A percentile compares a stretch with the other conserved stretches of the same genome.
Evolutionary conservation across 495 filamentous ascomycete species (phyloP).

Genomic region (Neurospora intermedia): DNA sequence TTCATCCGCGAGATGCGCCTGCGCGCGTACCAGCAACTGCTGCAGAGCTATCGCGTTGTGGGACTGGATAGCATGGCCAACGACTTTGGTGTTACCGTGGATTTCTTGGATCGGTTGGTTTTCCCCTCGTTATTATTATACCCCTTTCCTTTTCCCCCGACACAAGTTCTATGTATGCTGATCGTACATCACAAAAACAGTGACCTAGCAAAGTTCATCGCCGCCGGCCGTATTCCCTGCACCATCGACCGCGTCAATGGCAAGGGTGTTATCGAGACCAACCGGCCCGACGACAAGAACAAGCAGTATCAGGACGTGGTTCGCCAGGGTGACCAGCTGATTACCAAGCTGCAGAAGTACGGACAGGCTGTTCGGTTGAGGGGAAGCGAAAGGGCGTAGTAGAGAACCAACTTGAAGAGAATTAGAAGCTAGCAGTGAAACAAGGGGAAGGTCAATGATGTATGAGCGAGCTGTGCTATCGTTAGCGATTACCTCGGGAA

Average conservation of each 20-base stretch:
- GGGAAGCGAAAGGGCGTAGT: conserved; percentile 78
- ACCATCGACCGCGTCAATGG: conserved; percentile 85
- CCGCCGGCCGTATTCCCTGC: conserved; percentile 83
- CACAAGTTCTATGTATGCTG: not conserved
- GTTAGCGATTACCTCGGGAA: not conserved
- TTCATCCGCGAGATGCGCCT: conserved; percentile 97
- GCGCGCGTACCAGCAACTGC: conserved; percentile 85
- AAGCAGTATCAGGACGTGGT: conserved; percentile 97
- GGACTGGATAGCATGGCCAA: conserved; percentile 89
- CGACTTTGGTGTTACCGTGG: conserved; percentile 91
- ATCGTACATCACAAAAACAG: conserved; percentile 27
- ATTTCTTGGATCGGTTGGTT: conserved; percentile 82
- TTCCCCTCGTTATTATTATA: conserved; percentile 3
- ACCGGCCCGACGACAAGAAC: conserved; percentile 95
- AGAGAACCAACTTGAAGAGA: conserved; percentile 3
- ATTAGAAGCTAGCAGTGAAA: not conserved
- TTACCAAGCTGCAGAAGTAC: conserved; percentile 98
- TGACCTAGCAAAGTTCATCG: conserved; percentile 95
- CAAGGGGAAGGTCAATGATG: not conserved
- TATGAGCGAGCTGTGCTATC: conserved; percentile 10
- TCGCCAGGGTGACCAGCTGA: conserved; percentile 90
- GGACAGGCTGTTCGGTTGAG: conserved; percentile 89
- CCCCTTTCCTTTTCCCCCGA: too few species aligned
- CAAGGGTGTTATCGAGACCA: conserved; percentile 94
- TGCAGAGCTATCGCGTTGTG: conserved; percentile 97